Base-by-base conservation (phyloP, 1,284 basidiomycete species). In the Malassezia nana region DNA sequence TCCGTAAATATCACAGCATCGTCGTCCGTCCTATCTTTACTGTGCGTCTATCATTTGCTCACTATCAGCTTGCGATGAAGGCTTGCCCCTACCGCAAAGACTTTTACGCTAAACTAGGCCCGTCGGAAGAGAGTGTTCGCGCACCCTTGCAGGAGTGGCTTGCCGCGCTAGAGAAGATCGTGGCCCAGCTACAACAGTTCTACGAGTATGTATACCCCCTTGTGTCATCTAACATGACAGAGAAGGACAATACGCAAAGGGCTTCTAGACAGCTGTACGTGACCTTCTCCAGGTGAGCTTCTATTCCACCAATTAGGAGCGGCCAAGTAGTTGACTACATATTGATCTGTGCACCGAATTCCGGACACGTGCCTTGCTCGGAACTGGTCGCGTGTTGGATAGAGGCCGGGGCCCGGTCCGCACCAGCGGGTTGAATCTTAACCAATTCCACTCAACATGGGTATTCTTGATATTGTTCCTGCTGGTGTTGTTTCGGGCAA, bases 61-160 rank as follows among this genome's bases (percentile, higher is more conserved):
- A 13, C 28, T 26, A 26, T 54, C 15, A 90, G 87, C 81, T 91
- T 42, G 92, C 92, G 5, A 89, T 98, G 88, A 94, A 86, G 71
- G 89, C 91, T 0, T 95, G 90, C 78, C 92, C 92, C 0, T 88
- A 88, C 76, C 86, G 91, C 56, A 81, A 80, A 15, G 84, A 84
- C 64, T 92, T 98, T 76, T 95, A 90, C 76, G 78, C 79, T 42
- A 95, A 94, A 76, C 82, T 98, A 43, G 87, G 87, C 18, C 79
- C 82, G 41, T 78, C 86, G 2, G 77, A 80, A 46, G 84, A 83
- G 28, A 81, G 81, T 63, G 80, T 95, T 55, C 78, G 82, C 57
- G 78, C 79, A 49, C 83, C 86, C 62, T 79, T 95, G 40, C 77
- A 78, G 38, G 82, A 81, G 59, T 98, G 91, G 91, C 79, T 95